These are phyloP conservation scores for Syzygium malaccense DNA, from an alignment of 441 rosid species.

Conservation along the genomic window DNA sequence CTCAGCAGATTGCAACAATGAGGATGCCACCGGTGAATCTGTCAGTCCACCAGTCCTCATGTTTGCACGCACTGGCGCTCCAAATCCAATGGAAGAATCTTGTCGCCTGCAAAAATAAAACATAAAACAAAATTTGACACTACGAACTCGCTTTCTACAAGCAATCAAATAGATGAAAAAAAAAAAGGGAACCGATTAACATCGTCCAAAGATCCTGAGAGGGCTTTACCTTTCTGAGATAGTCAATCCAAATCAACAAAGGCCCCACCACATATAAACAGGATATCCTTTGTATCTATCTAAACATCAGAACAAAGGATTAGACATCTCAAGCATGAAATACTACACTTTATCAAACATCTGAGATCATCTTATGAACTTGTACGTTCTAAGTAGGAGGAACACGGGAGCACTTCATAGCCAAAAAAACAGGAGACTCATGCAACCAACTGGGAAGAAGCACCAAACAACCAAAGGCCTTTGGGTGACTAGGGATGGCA, in stretches of 20 bases:
- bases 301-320: constrained; percentile 10
- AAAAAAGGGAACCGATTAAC: not conserved
- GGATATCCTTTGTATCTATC: constrained; percentile 67
- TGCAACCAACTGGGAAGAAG: not conserved
- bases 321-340: not conserved
- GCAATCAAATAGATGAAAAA: not conserved
- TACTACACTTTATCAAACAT: not conserved
- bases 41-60: constrained; percentile 41
- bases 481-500: not conserved
- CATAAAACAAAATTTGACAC: not conserved
- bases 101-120: constrained; percentile 31
- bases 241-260: constrained; percentile 65
- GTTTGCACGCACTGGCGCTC: constrained; percentile 57
- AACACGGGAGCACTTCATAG: not conserved
- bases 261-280: constrained; percentile 70
- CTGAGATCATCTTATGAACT: not conserved
- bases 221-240: constrained; percentile 51
- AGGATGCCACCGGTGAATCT: constrained; percentile 43
- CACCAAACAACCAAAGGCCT: not conserved
- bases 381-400: not conserved
- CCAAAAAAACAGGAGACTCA: not conserved
- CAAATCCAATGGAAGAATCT: constrained; percentile 73
- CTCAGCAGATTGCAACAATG: constrained; percentile 56
- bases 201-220: not conserved
- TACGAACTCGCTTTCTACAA: constrained; percentile 6